phyloP scores from a whole-genome alignment of 2,329 filamentous ascomycete species.

The Fusarium beomiforme region DNA sequence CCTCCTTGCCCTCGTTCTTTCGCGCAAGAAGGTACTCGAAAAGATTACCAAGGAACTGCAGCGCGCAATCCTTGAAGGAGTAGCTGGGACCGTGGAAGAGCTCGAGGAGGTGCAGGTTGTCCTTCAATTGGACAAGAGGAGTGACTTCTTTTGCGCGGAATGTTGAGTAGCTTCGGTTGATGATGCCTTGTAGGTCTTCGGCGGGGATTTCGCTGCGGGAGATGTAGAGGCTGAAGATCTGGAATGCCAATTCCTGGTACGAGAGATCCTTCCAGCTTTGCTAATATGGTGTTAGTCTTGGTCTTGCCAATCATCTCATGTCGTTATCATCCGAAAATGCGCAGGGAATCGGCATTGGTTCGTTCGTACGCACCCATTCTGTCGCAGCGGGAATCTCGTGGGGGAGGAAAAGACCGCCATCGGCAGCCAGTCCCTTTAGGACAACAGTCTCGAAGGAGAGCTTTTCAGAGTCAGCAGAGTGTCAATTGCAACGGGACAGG shows the following conservation, averaged over 20 bases:
- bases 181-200: constrained; percentile 80
- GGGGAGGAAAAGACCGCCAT: constrained; percentile 88
- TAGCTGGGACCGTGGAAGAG: constrained; percentile 97
- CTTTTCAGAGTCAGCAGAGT: constrained; percentile 52
- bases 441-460: constrained; percentile 90
- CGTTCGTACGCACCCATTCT: constrained; percentile 63
- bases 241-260: constrained; percentile 83
- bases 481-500: neutral
- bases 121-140: constrained; percentile 61
- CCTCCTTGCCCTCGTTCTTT: constrained; percentile 66
- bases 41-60: constrained; percentile 96
- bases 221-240: constrained; percentile 90
- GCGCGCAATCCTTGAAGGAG: constrained; percentile 88
- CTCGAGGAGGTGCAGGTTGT: constrained; percentile 83
- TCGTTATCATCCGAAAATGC: fast-evolving
- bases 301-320: neutral
- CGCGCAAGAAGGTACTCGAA: constrained; percentile 91
- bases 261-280: constrained; percentile 80
- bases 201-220: constrained; percentile 59
- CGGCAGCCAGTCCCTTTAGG: constrained; percentile 83
- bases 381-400: constrained; percentile 75
- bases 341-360: constrained; percentile 50
- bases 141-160: constrained; percentile 83
- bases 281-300: constrained; percentile 42
- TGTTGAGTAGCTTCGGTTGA: constrained; percentile 86